phyloP scores from a whole-genome alignment of 192 early-diverging fungal genomes.

The Coemansia guatemalensis region DNA sequence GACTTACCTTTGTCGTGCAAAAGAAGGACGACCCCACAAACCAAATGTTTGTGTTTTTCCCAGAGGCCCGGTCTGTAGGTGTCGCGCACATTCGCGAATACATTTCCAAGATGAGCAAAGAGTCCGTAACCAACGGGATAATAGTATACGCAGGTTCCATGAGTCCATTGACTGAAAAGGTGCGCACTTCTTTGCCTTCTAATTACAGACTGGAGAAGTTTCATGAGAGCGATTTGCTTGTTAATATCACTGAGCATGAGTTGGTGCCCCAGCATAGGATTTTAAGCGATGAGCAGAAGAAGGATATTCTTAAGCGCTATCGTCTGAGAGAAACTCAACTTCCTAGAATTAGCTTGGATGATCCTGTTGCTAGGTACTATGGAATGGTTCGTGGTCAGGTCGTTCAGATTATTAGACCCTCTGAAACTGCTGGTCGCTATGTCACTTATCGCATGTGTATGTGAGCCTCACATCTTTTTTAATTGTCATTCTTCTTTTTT shows the following conservation, averaged over 20 bases:
- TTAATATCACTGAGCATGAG: constrained; percentile 96
- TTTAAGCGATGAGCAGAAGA: constrained; percentile 83
- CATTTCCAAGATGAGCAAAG: constrained; percentile 72
- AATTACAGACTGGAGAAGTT: constrained; percentile 75
- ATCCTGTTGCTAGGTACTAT: constrained; percentile 96
- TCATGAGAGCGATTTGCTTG: constrained; percentile 86
- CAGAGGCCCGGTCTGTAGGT: constrained; percentile 85
- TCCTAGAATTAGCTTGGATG: constrained; percentile 82
- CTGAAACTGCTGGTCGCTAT: constrained; percentile 97
- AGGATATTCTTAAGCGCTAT: constrained; percentile 85
- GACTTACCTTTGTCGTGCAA: constrained; percentile 83
- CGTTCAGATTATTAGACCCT: constrained; percentile 91
- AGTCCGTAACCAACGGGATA: constrained; percentile 80
- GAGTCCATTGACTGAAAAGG: constrained; percentile 82
- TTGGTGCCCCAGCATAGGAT: constrained; percentile 96
- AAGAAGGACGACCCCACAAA: constrained; percentile 77
- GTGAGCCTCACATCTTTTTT: no score
- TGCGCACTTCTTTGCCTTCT: background rate
- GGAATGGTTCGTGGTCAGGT: constrained; percentile 86
- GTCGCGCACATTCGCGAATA: constrained; percentile 89
- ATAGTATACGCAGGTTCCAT: constrained; percentile 83
- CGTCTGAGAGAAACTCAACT: constrained; percentile 94
- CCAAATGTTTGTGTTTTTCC: constrained; percentile 90
- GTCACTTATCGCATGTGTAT: constrained; percentile 95
- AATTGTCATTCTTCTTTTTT: no score